Base-by-base conservation (phyloP, 345 rosid genomes). In the Raphanus raphanistrum region DNA sequence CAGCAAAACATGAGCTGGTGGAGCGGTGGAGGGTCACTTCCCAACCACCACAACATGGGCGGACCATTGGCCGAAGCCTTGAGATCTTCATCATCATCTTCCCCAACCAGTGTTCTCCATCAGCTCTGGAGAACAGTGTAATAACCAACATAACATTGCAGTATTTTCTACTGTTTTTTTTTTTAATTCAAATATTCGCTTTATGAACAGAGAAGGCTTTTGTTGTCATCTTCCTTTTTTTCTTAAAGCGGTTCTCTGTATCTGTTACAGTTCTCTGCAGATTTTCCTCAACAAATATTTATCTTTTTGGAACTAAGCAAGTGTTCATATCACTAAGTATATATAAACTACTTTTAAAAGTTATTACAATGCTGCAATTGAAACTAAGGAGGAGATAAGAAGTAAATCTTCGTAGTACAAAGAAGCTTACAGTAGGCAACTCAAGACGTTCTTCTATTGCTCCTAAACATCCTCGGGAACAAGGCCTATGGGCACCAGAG, bases 41-140 rank as follows among this genome's bases (percentile, higher is more conserved):
- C 43, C 36, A 58, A 79, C 12, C 78, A 79, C 55, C 78, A 78
- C 64, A 63, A 79, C 54, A 85, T 95, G 94, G 99, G 96, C 0
- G 98, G 99, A 55, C 99, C 99, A 0, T 84, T 95, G 0, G 99
- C 94, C 0, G 98, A 95, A 83, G 97, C 90, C 0, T 67, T 95
- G 61, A 78, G 97, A 64, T 90, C 97, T 1, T 86, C 96, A 0
- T 52, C 85, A 0, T 71, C 92, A 2, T 85, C 96, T 12, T 91
- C 94, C 6, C 97, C 96, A 0, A 88, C 94, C 0, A 91, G 91
- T 59, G 96, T 92, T 71, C 87, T 91, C 11, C 92, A 86, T 79
- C 96, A 87, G 77, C 70, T 90, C 3, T 71, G 75, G 21, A 21
- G 67, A 79, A 62, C 65, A 68, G 29, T 79, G 61, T 68, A 72